phyloP scores from a whole-genome alignment of 2,329 filamentous ascomycete genomes.

The Venturia nashicola region DNA sequence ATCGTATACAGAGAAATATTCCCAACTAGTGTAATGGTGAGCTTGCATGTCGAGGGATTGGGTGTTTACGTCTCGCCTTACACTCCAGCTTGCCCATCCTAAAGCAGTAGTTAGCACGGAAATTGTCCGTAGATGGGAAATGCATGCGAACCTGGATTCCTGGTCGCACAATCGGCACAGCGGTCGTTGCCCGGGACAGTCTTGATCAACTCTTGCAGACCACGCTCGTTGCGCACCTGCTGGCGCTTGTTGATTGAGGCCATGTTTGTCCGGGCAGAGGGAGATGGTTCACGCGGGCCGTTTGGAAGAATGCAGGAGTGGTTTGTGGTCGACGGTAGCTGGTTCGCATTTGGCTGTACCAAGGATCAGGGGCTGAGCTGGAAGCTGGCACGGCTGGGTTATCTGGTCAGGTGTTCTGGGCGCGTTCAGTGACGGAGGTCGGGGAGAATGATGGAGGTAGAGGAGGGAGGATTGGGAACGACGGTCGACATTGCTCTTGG shows the following conservation, averaged over 20 bases:
- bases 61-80: conserved; percentile 36
- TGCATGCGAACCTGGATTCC: conserved; percentile 67
- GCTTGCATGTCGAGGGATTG: not conserved
- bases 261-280: not conserved
- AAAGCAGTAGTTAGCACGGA: conserved; percentile 12
- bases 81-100: conserved; percentile 97
- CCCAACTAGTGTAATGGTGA: conserved; percentile 52
- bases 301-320: not conserved
- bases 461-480: too few relatives aligned
- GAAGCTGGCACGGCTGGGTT: not conserved
- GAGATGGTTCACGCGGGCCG: not conserved
- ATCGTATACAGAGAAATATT: conserved; percentile 95
- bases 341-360: not conserved
- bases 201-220: conserved; percentile 79
- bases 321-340: not conserved
- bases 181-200: conserved; percentile 76
- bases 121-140: conserved; percentile 9
- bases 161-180: conserved; percentile 85
- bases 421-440: not conserved
- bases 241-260: conserved; percentile 81
- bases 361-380: not conserved
- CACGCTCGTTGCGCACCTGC: conserved; percentile 91
- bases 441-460: too few relatives aligned
- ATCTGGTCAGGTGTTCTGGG: not conserved
- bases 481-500: not conserved